phyloP scores from a whole-genome alignment of 331 rosid genomes.

The Pyrus hybrid region DNA sequence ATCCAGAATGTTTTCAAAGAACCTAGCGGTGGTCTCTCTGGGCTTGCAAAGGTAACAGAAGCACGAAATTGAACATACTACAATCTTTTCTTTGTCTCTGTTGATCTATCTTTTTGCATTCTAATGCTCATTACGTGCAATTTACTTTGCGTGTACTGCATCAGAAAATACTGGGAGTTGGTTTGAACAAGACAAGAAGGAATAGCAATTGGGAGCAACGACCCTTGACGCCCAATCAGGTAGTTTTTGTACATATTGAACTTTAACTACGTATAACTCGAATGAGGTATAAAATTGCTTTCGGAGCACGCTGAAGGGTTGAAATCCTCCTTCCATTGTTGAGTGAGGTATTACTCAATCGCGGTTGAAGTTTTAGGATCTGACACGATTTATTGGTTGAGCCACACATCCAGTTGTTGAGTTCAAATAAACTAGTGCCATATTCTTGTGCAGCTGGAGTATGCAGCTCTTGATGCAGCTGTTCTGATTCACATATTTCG shows the following conservation, averaged over 20 bases:
- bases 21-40: constrained; percentile 76
- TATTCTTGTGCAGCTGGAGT: constrained; percentile 63
- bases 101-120: background rate
- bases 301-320: background rate
- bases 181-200: constrained; percentile 87
- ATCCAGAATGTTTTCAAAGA: constrained; percentile 69
- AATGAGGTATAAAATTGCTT: background rate
- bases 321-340: background rate
- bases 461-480: constrained; percentile 94
- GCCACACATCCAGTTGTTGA: background rate
- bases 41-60: constrained; percentile 62
- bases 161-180: constrained; percentile 87
- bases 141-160: background rate
- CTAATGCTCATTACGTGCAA: background rate
- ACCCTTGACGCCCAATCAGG: constrained; percentile 80
- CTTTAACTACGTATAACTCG: background rate
- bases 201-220: constrained; percentile 97
- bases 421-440: constrained; percentile 2
- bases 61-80: background rate
- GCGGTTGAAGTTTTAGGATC: background rate
- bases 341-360: background rate
- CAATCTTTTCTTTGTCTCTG: background rate
- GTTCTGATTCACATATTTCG: constrained; percentile 78
- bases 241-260: constrained; percentile 4
- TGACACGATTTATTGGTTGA: background rate